Percentiles rank a stretch among this genome's conserved stretches.
phyloP scores from a whole-genome alignment of 2,329 filamentous ascomycete species.

The Diaporthe amygdali region DNA sequence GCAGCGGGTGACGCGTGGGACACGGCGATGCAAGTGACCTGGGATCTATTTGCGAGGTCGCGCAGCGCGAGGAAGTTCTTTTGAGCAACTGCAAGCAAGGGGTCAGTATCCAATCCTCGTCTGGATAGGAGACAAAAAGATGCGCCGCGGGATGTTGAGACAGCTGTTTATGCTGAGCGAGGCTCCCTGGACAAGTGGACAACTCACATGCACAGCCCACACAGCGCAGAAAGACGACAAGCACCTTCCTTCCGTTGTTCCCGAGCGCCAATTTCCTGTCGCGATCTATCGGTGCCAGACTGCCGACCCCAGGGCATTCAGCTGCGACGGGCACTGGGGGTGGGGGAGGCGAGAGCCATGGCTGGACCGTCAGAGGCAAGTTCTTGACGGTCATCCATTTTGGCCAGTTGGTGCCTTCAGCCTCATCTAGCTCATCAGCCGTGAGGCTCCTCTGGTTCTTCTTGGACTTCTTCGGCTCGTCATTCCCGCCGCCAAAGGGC shows the following conservation, averaged over 20 bases:
- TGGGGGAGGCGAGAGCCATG: constrained; percentile 58
- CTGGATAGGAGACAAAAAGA: not conserved
- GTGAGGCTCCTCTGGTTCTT: constrained; percentile 31
- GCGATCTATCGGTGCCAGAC: constrained; percentile 52
- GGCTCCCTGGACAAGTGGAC: not conserved
- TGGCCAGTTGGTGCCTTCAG: constrained; percentile 35
- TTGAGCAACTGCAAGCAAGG: constrained; percentile 50
- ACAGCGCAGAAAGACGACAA: constrained; percentile 60
- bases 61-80: constrained; percentile 63
- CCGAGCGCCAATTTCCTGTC: constrained; percentile 44
- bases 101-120: not conserved
- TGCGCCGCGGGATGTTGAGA: too few species aligned
- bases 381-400: constrained; percentile 56
- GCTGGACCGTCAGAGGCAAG: constrained; percentile 57
- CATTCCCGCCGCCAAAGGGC: constrained; percentile 28
- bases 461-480: constrained; percentile 34
- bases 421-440: not conserved
- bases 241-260: constrained; percentile 44
- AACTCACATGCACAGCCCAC: constrained; percentile 61
- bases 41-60: constrained; percentile 54
- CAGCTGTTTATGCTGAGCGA: not conserved
- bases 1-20: constrained; percentile 63
- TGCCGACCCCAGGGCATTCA: constrained; percentile 52
- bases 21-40: constrained; percentile 61
- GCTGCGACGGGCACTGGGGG: constrained; percentile 51